Base-by-base conservation (phyloP, 2,329 filamentous ascomycete genomes). In the Hymenoscyphus scutula region DNA sequence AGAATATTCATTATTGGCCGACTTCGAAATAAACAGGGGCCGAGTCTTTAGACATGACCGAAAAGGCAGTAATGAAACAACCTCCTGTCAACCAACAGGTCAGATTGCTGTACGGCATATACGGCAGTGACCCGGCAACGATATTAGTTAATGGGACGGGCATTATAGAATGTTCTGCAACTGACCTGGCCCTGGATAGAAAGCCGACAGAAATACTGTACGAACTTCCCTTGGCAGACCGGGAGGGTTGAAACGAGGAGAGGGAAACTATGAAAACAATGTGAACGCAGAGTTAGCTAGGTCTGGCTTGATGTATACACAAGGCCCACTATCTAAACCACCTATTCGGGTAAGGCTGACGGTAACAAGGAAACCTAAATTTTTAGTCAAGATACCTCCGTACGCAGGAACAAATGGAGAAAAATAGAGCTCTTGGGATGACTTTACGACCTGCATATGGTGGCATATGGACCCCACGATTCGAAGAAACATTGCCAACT, bases 351-450 rank as follows among this genome's bases (percentile, higher is more conserved):
- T 58, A 63, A 63, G 58, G 58, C 58, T 63, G 58, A 60, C 62
- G 27, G n/a, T 8, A 23, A 10, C 25, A 27, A 41, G n/a, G 19
- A 32, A 23, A 58, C 11, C 53, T 45, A n/a, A 2, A 55, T 2
- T 11, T 54, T 53, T 53, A 34, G 29, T 59, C 56, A 32, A 53
- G 23, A 45, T 30, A 29, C 27, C 27, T 29, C 27, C 27, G 27
- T 29, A 63, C 41, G 58, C 62, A 63, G 62, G 62, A 60, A 60
- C 38, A 51, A 60, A 55, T 60, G 29, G 53, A 19, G 58, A 54
- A 56, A 38, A 30, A 15, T 37, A 60, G n/a, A 23, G 25, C n/a
- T 54, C 58, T 60, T 58, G 38, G 58, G 51, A 11, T 38, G 53
- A 32, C 27, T 23, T 60, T 54, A 63, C 58, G 62, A 60, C 53